Evolutionary conservation across 139 green algal genomes (phyloP).

Genomic region (Chlamydomonas sp.): DNA sequence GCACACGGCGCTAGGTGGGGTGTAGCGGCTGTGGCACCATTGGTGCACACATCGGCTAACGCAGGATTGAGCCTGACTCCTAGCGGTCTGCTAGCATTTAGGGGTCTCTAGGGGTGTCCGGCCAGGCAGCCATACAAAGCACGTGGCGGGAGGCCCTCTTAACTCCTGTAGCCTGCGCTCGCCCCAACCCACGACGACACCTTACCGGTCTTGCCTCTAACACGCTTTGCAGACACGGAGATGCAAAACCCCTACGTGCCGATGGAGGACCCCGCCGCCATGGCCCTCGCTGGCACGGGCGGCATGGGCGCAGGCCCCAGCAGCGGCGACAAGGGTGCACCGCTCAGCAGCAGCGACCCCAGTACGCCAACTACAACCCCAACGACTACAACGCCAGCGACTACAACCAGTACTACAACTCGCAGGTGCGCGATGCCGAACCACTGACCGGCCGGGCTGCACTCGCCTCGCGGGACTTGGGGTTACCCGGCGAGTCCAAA

Average conservation of each 20-base stretch:
- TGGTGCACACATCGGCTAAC: not conserved
- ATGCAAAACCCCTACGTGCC: constrained; percentile 41
- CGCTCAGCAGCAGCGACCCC: not conserved
- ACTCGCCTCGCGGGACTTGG: not conserved
- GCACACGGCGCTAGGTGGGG: not conserved
- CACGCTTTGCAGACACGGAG: constrained; percentile 5
- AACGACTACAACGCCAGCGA: constrained; percentile 29
- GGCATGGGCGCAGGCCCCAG: not conserved
- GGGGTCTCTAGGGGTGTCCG: too few relatives aligned
- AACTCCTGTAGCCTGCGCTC: not conserved
- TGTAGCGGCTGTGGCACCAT: not conserved
- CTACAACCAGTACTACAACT: constrained; percentile 36
- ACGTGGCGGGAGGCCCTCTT: not conserved
- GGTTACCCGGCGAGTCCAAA: not conserved
- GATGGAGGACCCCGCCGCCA: constrained; percentile 11
- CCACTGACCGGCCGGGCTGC: not conserved
- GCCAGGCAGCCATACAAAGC: too few relatives aligned
- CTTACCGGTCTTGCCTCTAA: not conserved
- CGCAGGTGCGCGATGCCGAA: not conserved
- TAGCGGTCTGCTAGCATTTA: not conserved
- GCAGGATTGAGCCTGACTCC: not conserved
- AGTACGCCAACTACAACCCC: constrained; percentile 20
- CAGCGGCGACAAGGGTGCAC: not conserved
- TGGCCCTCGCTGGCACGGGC: not conserved
- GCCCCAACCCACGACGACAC: too few relatives aligned